Evolutionary conservation across 495 filamentous ascomycete genomes (phyloP), one percentile per base, ranked within the genome.

Genomic region (Melanomma pulvis-pyrius): DNA sequence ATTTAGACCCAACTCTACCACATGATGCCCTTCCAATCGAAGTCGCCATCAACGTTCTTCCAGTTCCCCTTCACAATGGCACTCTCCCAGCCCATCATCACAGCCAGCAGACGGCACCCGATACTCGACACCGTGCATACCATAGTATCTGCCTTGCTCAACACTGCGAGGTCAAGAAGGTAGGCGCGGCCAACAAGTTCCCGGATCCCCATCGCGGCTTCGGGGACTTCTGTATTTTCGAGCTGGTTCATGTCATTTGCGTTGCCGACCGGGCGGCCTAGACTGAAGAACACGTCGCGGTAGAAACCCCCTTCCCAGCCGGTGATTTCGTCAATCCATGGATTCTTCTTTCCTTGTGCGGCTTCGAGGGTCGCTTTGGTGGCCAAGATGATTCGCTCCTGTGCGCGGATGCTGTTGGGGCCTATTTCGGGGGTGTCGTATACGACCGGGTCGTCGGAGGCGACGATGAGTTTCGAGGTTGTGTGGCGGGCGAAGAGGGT

Each of bases 271-370:
- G 76, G 67, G 22, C 74, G 73, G 26, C 88, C 88, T 1, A 91
- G 75, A 47, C 82, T 82, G 83, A 85, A 89, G 73, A 92, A 91
- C 75, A 90, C 84, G 64, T 81, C 80, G 24, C 80, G 77, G 74
- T 86, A 91, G 76, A 92, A 92, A 8, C 88, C 88, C 32, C 88
- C 88, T 70, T 90, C 88, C 88, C 88, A 91, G 26, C 88, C 88
- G 29, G 86, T 81, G 24, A 82, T 80, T 74, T 89, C 86, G 54
- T 89, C 87, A 39, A 87, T 79, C 74, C 85, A 88, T 61, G 82
- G 83, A 51, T 76, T 74, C 69, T 80, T 81, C 64, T 59, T 64
- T n/a, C 61, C 61, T 22, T 49, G 61, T 2, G 72, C 69, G 49
- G 68, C 68, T 75, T 79, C 69, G 74, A 82, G 77, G 4, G 79